Evolutionary conservation across 768 basidiomycete species (phyloP).

Genomic region (Boletellus emodensis): DNA sequence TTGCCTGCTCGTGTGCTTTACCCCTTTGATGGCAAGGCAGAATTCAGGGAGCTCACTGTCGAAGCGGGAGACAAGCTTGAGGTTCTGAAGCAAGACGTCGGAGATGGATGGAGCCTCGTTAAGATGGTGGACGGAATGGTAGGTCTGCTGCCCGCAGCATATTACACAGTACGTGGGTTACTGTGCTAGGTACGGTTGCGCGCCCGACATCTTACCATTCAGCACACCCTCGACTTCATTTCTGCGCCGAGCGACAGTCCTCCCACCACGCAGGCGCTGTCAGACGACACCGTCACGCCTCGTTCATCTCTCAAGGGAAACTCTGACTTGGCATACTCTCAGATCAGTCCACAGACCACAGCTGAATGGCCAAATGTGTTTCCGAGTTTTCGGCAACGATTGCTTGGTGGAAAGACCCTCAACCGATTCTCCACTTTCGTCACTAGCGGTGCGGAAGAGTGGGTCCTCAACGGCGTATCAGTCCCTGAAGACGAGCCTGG

Average conservation of each 20-base stretch:
- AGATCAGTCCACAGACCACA: constrained; percentile 61
- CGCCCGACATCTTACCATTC: constrained; percentile 2
- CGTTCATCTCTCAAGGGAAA: constrained; percentile 32
- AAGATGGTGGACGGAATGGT: constrained; percentile 53
- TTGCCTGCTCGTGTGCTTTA: constrained; percentile 67
- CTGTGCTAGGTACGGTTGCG: not conserved
- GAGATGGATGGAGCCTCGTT: constrained; percentile 81
- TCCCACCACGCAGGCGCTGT: constrained; percentile 30
- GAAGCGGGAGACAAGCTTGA: constrained; percentile 68
- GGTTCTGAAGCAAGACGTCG: constrained; percentile 66
- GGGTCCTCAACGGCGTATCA: constrained; percentile 63
- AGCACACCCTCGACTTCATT: constrained; percentile 68
- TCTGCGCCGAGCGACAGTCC: constrained; percentile 40
- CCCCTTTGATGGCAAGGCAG: constrained; percentile 68
- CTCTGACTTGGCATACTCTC: constrained; percentile 29
- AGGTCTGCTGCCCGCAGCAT: constrained; percentile 64
- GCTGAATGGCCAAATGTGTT: constrained; percentile 60
- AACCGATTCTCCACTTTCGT: constrained; percentile 88
- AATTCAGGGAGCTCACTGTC: constrained; percentile 68
- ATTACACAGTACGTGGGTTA: constrained; percentile 59
- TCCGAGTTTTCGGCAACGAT: constrained; percentile 65
- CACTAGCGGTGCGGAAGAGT: constrained; percentile 81
- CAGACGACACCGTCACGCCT: constrained; percentile 49
- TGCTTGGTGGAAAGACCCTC: constrained; percentile 72
- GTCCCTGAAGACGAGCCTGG: constrained; percentile 29